Evolutionary conservation across 306 rosid species (phyloP), one percentile per base, ranked within the genome.

Genomic region (Oxytropis ochrocephala): DNA sequence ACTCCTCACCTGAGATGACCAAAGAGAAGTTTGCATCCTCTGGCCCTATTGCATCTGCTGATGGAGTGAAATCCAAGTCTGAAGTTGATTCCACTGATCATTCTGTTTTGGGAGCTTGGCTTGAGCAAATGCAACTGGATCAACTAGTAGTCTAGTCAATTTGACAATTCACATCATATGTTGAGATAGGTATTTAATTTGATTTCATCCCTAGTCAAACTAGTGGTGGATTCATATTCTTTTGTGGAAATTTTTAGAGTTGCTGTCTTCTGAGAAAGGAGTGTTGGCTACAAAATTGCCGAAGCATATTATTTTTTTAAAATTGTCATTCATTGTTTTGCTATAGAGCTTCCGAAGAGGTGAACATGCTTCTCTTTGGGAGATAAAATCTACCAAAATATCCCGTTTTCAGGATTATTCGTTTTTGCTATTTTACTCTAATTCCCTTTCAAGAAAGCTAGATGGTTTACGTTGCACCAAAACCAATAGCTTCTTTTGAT

Each of bases 51-150:
- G 74, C 86, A 75, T 68, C 94, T 61, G 77, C 87, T 68, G 96
- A 83, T 78, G 86, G 70, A 75, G 54, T 62, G 42, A 89, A 80
- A 80, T 67, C 96, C 73, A 87, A 75, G 49, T 67, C 94, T 18
- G 87, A 82, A 75, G 47, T 73, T 70, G 93, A 89, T 16, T 64
- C 88, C 13, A 33, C 70, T 73, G 94, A 91, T 82, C 90, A 82
- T 78, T 85, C 93, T 43, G 94, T 87, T 60, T 46, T 87, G 54
- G 96, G 87, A 80, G 89, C 97, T 51, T 89, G 91, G 97, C 85
- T 91, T 49, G 97, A 91, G 83, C 93, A 91, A 86, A 84, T 85
- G 91, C 92, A 87, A 74, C 84, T 85, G 75, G 94, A 85, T 81
- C 86, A 79, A 78, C 89, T 88, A 35, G 83, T 81, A 65, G 91